Evolutionary conservation across 192 early-diverging fungal species (phyloP), one percentile per base, ranked within the genome.

Genomic region (Coemansia sp.): DNA sequence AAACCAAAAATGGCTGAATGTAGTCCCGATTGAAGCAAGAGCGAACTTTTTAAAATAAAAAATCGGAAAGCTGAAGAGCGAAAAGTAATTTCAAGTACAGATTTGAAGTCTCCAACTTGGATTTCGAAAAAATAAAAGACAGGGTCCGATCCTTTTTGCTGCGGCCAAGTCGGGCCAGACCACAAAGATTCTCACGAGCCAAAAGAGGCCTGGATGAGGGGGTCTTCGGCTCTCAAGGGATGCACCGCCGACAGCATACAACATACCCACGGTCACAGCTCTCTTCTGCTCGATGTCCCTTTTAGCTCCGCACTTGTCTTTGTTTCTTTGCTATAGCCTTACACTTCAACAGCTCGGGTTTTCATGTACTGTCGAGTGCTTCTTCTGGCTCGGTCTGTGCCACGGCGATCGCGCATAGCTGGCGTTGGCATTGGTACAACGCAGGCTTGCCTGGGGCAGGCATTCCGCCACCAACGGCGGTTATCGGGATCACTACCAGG

Each of bases 311-410:
- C 19, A 20, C 51, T 13, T 13, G 6, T 34, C 27, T n/a, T n/a
- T 34, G 29, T 15, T 17, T 32, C 55, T n/a, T 58, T 13, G 51
- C 46, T 22, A 50, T 22, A 50, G 7, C 8, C n/a, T 10, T 50
- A 19, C 10, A 50, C 46, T 20, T 46, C 17, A 19, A n/a, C 45
- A 7, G 19, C 45, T 46, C 15, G 45, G 27, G 27, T 27, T 17
- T 34, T 32, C 55, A 58, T 58, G 55, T 58, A 58, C 55, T 58
- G 55, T 24, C 55, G 29, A 31, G 2, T 15, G 12, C 55, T 58
- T 13, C 55, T 58, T 1, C 31, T 58, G 29, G 31, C 55, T 34
- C 55, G 55, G 5, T 31, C 29, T 58, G 29, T 32, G 55, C 55
- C 55, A 17, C 29, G 29, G 55, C 55, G 31, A 32, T 58, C 29